Evolutionary conservation across 2,329 filamentous ascomycete species (phyloP).

Genomic region (Fonsecaea pugnacius): DNA sequence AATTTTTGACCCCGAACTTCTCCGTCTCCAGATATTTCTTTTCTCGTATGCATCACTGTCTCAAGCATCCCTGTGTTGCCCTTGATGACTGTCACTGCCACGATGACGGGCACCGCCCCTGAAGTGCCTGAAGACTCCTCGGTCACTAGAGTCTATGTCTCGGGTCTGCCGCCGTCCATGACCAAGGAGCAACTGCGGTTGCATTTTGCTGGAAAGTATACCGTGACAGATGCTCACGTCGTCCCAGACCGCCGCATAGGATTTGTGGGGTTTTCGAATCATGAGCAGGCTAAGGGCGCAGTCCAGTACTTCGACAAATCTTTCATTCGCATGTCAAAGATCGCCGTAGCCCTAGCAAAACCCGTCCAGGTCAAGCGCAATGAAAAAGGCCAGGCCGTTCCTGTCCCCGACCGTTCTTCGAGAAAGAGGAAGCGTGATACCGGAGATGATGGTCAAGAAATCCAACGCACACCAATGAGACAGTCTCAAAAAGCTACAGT

Average conservation of each 20-base stretch:
- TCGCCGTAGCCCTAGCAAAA: constrained; percentile 83
- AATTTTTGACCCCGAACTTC: not conserved
- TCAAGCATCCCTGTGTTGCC: not conserved
- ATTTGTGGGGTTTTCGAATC: constrained; percentile 88
- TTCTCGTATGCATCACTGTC: not conserved
- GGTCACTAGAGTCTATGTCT: constrained; percentile 70
- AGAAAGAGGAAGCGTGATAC: constrained; percentile 33
- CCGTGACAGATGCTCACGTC: constrained; percentile 90
- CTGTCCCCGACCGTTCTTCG: constrained; percentile 28
- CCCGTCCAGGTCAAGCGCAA: constrained; percentile 62
- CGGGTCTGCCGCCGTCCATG: constrained; percentile 80
- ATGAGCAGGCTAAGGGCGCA: constrained; percentile 77
- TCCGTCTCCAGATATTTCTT: not conserved
- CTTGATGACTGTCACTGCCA: not conserved
- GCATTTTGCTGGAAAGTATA: constrained; percentile 78
- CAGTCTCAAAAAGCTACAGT: not conserved
- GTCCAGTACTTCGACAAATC: constrained; percentile 95
- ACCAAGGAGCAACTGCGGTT: constrained; percentile 83
- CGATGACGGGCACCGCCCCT: not conserved
- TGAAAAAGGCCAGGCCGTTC: constrained; percentile 27
- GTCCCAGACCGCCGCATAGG: constrained; percentile 88
- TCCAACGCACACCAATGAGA: not conserved
- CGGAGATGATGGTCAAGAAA: constrained; percentile 20
- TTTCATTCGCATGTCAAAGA: constrained; percentile 94
- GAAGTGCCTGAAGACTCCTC: constrained; percentile 19